These are phyloP conservation scores for Chalciporus piperatus DNA, from an alignment of 768 basidiomycete genomes.

Conservation along the genomic window DNA sequence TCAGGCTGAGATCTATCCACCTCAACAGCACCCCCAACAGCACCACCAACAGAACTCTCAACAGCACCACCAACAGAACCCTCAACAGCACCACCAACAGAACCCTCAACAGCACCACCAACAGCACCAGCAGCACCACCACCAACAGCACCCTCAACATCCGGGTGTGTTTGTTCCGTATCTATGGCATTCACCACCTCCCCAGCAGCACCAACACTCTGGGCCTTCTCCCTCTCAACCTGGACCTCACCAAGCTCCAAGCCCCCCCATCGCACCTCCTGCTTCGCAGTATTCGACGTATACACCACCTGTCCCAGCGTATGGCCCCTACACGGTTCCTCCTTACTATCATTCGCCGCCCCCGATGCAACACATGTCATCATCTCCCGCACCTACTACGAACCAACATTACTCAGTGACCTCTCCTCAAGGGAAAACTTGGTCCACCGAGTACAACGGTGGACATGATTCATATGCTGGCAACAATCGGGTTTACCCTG, in stretches of 20 bases:
- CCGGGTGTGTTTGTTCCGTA: no score
- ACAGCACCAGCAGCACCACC: conserved; percentile 21
- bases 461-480: conserved; percentile 23
- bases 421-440: no score
- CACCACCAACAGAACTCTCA: conserved; percentile 19
- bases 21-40: conserved; percentile 32
- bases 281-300: conserved; percentile 32
- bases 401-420: conserved; percentile 31
- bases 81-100: conserved; percentile 22
- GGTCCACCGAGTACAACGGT: conserved; percentile 30
- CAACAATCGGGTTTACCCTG: conserved; percentile 24
- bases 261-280: conserved; percentile 28
- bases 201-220: no score
- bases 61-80: conserved; percentile 22
- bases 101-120: conserved; percentile 23
- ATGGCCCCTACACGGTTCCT: conserved; percentile 35
- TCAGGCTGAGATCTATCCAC: conserved; percentile 32
- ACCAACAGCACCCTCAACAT: no score
- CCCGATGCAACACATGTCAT: conserved; percentile 26
- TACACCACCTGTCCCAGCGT: conserved; percentile 31
- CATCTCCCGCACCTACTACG: conserved; percentile 24
- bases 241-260: conserved; percentile 33
- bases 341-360: conserved; percentile 34
- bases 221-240: conserved; percentile 43
- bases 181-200: no score